phyloP scores from a whole-genome alignment of 2,329 filamentous ascomycete genomes.

The Paraphoma sp. region DNA sequence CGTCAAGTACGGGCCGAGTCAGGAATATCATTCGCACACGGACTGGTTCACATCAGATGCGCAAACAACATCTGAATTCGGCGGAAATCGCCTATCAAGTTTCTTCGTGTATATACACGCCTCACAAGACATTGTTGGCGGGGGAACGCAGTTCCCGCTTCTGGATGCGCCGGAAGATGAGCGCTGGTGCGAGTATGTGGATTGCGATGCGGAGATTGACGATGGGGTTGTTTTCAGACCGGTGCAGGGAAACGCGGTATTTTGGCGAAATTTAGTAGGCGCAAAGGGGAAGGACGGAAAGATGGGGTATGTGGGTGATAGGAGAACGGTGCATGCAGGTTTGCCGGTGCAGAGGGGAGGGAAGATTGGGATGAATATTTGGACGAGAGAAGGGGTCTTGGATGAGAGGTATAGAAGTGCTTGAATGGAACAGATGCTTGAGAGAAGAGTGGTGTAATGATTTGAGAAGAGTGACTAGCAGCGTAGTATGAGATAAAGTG shows the following conservation, averaged over 20 bases:
- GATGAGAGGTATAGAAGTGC: slow-evolving; percentile 25
- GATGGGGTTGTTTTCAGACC: slow-evolving; percentile 63
- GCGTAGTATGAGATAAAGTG: too few species aligned
- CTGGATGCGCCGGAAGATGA: slow-evolving; percentile 52
- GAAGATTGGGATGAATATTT: slow-evolving; percentile 54
- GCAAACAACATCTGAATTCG: slow-evolving; percentile 24
- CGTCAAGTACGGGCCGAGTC: slow-evolving; percentile 57
- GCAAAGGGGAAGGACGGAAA: slow-evolving; percentile 59
- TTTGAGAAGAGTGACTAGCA: too few species aligned
- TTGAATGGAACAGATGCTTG: neutral
- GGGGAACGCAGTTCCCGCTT: slow-evolving; percentile 65
- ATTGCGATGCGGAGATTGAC: slow-evolving; percentile 52
- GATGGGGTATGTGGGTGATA: slow-evolving; percentile 60
- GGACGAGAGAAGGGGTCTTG: slow-evolving; percentile 27
- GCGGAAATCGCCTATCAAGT: slow-evolving; percentile 55
- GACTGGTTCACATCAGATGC: slow-evolving; percentile 55
- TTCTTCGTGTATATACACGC: slow-evolving; percentile 66
- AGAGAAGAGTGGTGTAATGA: neutral
- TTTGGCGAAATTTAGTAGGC: slow-evolving; percentile 64
- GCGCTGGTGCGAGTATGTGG: slow-evolving; percentile 63
- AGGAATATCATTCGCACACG: slow-evolving; percentile 64
- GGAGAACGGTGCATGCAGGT: slow-evolving; percentile 57
- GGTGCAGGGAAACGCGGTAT: slow-evolving; percentile 63
- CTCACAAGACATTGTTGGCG: slow-evolving; percentile 56
- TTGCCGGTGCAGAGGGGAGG: slow-evolving; percentile 61